Base-by-base conservation (phyloP, 352 stramenopile genomes). In the Pythium guiyangense region DNA sequence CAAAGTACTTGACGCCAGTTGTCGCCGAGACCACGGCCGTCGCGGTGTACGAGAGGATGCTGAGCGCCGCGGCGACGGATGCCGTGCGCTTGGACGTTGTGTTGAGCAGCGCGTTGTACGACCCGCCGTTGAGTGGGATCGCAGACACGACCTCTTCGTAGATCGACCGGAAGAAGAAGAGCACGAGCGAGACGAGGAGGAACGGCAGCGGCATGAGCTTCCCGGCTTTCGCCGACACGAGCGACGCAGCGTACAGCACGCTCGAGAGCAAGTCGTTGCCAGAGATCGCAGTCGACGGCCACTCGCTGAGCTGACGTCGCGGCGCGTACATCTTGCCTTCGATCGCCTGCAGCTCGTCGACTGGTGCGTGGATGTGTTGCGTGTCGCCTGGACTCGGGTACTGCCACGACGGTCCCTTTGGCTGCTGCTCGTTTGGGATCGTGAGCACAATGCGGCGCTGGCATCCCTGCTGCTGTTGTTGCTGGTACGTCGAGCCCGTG, bases 251-350 rank as follows among this genome's bases (percentile, higher is more conserved):
- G 60, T 94, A 94, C 15, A 94, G 69, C 34, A 83, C 87, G 52
- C 80, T 94, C 44, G 71, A 86, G 18, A 95, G 64, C 64, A 97
- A 92, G 54, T 97, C 88, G 57, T 97, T 97, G n/a, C 88, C 88
- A 17, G 66, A 90, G 63, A 96, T 96, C 10, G 84, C 68, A 0
- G 88, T 97, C 15, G 88, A 82, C 2, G 77, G 61, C 57, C 84
- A 84, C 62, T 96, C 66, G 2, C 70, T 66, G 25, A 95, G 70
- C 47, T 69, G 56, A 26, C 71, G 64, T 29, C 46, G 60, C 5
- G 66, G 66, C 18, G 64, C 51, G 0, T 77, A 45, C 1, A 80
- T 54, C 35, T 79, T 57, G 18, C 69, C 35, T 22, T 72, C 60
- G 54, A 80, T 74, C 26, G 71, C 67, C 2, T 31, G 31, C 26